These are phyloP conservation scores for Neofusicoccum parvum DNA, from an alignment of 2,329 filamentous ascomycete species.

Conservation along the genomic window DNA sequence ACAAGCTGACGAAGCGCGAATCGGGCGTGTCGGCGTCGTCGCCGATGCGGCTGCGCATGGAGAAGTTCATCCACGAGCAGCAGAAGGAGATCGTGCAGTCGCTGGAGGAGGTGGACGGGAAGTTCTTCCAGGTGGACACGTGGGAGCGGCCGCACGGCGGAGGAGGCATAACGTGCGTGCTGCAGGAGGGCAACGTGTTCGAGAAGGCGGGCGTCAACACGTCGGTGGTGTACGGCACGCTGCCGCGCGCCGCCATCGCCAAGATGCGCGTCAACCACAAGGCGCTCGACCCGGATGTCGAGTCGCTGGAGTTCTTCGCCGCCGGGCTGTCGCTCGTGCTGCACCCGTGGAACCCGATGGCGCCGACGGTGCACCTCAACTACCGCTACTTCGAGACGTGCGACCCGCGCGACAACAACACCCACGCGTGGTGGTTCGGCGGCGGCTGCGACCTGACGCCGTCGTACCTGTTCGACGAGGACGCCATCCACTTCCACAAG, in stretches of 20 bases:
- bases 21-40: constrained; percentile 73
- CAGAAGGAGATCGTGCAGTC: constrained; percentile 84
- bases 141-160: constrained; percentile 89
- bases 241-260: constrained; percentile 83
- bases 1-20: constrained; percentile 78
- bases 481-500: constrained; percentile 94
- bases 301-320: constrained; percentile 92
- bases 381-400: constrained; percentile 98
- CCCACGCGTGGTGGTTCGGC: constrained; percentile 96
- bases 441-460: constrained; percentile 94
- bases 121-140: constrained; percentile 77
- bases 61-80: constrained; percentile 90
- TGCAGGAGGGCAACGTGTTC: constrained; percentile 95
- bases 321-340: constrained; percentile 90
- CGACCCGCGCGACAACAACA: constrained; percentile 71
- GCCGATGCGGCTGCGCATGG: constrained; percentile 97
- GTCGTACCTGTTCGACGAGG: constrained; percentile 92
- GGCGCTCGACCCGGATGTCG: constrained; percentile 75
- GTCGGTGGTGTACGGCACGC: constrained; percentile 88
- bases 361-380: constrained; percentile 95
- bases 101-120: constrained; percentile 81
- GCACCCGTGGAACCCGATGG: constrained; percentile 94
- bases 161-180: constrained; percentile 89
- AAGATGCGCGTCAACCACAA: constrained; percentile 95
- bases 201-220: constrained; percentile 97